Evolutionary conservation across 768 basidiomycete genomes (phyloP).

Genomic region (Lactarius hatsudake): DNA sequence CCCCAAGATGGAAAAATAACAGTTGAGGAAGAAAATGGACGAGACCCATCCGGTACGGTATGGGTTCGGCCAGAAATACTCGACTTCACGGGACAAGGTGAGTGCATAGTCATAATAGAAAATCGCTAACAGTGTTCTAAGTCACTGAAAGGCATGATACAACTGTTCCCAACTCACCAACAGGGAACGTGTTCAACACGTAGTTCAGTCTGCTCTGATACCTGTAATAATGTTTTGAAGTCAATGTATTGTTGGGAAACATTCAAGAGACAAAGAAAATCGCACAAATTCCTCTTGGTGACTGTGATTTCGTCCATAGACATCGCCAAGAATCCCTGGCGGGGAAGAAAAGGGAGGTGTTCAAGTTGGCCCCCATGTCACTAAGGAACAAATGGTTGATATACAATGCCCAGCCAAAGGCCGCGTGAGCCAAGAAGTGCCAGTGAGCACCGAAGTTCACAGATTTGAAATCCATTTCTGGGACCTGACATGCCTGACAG

Average conservation of each 20-base stretch:
- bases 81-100: constrained; percentile 26
- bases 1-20: constrained; percentile 25
- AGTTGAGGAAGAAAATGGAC: constrained; percentile 26
- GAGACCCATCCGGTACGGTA: constrained; percentile 8
- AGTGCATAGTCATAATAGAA: constrained; percentile 29
- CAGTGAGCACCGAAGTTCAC: no score
- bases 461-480: no score
- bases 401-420: no score
- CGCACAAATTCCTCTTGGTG: neutral
- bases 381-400: no score
- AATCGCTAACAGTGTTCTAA: constrained; percentile 13
- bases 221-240: neutral
- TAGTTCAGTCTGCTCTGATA: neutral
- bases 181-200: neutral
- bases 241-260: neutral
- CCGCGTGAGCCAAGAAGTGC: no score
- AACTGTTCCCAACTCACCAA: neutral
- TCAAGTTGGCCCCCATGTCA: neutral
- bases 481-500: no score
- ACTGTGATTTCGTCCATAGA: neutral
- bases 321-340: neutral
- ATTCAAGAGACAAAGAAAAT: neutral
- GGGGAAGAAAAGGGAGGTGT: neutral
- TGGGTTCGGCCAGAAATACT: constrained; percentile 21
- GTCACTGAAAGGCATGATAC: neutral